Base-by-base conservation (phyloP, 805 yeast species). In the Wickerhamomyces bisporus region DNA sequence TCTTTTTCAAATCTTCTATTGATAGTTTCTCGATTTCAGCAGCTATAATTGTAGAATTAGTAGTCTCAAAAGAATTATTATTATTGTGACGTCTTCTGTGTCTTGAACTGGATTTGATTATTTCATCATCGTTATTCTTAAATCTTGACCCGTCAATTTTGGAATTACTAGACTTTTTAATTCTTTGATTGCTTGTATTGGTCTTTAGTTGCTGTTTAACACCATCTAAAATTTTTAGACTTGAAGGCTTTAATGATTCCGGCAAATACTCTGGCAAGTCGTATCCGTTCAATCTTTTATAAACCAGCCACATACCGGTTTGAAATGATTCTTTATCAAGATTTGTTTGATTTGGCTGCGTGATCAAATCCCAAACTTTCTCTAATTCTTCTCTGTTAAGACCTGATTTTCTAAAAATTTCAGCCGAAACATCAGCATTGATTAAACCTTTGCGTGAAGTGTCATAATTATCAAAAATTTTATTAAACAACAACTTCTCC, bases 291-390 rank as follows among this genome's bases (percentile, higher is more conserved):
- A 91, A 69, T 44, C 91, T 74, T 57, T 96, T 77, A 63, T 93
- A 91, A 32, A 91, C 89, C 41, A 91, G 67, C 68, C 93, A 97
- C 98, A 91, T 93, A 19, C 98, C 97, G 35, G 91, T 91, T 0
- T 95, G 86, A 66, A 91, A 93, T 60, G 89, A 96, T 59, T 91
- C 96, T 52, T 79, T 80, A 59, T 87, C 88, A 47, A 91, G 75
- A 58, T 78, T 81, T 2, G 98, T 96, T 40, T 83, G 74, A 59
- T 91, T 86, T 38, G 83, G 80, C 14, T 82, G 75, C 58, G 93
- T 96, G 35, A 89, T 77, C 45, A 91, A 70, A 36, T 79, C 86
- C 98, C 98, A 93, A 44, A 93, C 86, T 26, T 77, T 70, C 60
- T 89, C 98, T 43, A 91, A 70, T 52, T 93, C 97, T n/a, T 78